Evolutionary conservation across 1,139 yeast species (phyloP), one percentile per base, ranked within the genome.

Genomic region (Suhomyces wounanorum): DNA sequence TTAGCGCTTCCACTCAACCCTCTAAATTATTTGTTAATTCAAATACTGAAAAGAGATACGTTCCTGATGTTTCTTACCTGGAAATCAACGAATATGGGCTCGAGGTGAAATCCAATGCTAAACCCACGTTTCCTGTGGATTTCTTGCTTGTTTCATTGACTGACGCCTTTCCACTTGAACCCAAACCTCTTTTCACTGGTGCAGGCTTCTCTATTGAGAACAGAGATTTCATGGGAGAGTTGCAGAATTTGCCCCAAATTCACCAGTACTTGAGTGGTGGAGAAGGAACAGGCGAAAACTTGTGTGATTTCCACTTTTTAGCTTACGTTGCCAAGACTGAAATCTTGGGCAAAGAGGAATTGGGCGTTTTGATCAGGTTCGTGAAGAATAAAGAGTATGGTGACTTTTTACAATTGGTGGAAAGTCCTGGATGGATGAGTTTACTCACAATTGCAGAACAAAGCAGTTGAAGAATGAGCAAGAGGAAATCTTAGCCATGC

Each of bases 121-220:
- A 89, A 63, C 98, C 99, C 0, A 90, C 96, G 7, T 91, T 95
- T 68, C 99, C 99, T 0, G 95, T 90, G 14, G 99, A 95, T 58
- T 95, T 89, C 66, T 70, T 95, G 54, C 71, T 95, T 48, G 96
- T 94, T 0, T 87, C 97, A 3, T 72, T 94, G 54, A 87, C 96
- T 14, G 98, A 94, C 66, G 96, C 99, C 1, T 94, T 94, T 79
- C 96, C 97, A 2, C 75, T 81, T 52, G 75, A 75, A 0, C 85
- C 88, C 4, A 67, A 67, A 6, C 84, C 89, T 3, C 56, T 75
- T 48, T 82, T 85, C 61, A 68, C 68, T 3, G 59, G 65, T 3
- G 60, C 70, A 14, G 47, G 42, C 6, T 92, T 89, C 69, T 83
- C 92, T 3, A 81, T 91, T 64, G 96, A 89, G 60, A 87, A 90